Conservation (phyloP, 2,329 filamentous ascomycete genomes). For the Fusarium sp. region DNA sequence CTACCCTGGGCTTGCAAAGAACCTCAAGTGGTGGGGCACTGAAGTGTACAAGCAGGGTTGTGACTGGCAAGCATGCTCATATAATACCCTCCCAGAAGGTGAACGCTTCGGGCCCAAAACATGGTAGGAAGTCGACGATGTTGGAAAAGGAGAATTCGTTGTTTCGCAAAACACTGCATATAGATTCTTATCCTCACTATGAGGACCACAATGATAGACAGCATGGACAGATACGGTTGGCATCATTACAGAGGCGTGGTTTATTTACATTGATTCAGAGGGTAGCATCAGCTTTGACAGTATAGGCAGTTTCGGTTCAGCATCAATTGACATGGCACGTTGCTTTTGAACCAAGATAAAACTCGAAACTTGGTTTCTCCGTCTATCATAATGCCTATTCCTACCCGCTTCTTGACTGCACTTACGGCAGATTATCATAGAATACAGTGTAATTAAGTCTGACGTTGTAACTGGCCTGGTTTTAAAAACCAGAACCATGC, state of each 20-base stretch:
- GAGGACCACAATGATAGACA: conserved; percentile 27
- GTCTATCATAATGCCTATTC: conserved; percentile 41
- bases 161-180: conserved; percentile 20
- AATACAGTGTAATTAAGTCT: conserved; percentile 46
- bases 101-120: conserved; percentile 70
- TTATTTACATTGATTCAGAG: not conserved
- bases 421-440: conserved; percentile 44
- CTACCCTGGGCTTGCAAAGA: conserved; percentile 77
- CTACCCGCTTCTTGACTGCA: conserved; percentile 33
- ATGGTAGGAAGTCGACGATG: conserved; percentile 54
- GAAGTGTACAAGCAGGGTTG: conserved; percentile 85
- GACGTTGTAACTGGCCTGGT: conserved; percentile 32
- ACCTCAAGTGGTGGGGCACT: conserved; percentile 88
- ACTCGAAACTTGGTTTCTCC: conserved; percentile 34
- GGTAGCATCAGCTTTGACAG: not conserved
- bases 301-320: not conserved
- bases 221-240: conserved; percentile 4
- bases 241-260: conserved; percentile 6
- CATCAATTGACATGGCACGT: not conserved
- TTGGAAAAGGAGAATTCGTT: not conserved
- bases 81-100: conserved; percentile 68
- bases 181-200: conserved; percentile 21
- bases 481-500: conserved; percentile 24
- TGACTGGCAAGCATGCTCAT: conserved; percentile 84
- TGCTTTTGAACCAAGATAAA: conserved; percentile 17